Conservation (phyloP, 441 rosid species). For the Gossypium schwendimanii region DNA sequence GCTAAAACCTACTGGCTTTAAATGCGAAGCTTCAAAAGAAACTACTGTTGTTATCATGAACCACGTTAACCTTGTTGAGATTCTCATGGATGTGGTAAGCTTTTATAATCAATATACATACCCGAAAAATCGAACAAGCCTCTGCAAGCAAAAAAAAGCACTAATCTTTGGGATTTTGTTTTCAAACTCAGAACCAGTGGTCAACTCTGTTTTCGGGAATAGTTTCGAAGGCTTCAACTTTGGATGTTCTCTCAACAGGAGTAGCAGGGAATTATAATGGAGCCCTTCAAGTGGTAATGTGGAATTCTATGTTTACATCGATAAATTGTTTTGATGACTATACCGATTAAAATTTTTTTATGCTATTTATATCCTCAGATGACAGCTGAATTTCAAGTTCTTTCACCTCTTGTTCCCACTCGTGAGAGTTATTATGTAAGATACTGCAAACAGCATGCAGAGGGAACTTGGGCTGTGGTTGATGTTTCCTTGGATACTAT, state of each 20-base stretch:
- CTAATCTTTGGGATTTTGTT: conserved; percentile 9
- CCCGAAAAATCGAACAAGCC: background rate
- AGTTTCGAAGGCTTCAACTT: conserved; percentile 57
- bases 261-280: conserved; percentile 66
- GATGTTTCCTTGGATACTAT: conserved; percentile 83
- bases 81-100: conserved; percentile 77
- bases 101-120: background rate
- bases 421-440: conserved; percentile 63
- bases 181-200: conserved; percentile 61
- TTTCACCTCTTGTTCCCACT: conserved; percentile 70
- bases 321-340: background rate
- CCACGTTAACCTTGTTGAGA: conserved; percentile 55
- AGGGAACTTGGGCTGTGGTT: conserved; percentile 83
- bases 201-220: conserved; percentile 63
- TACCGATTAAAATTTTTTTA: no score
- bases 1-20: conserved; percentile 52
- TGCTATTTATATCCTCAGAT: conserved; percentile 35
- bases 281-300: conserved; percentile 63
- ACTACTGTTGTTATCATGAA: conserved; percentile 60
- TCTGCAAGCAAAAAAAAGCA: background rate
- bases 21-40: conserved; percentile 73
- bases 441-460: conserved; percentile 68
- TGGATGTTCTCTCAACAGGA: conserved; percentile 57
- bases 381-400: conserved; percentile 73
- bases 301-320: background rate